phyloP scores from a whole-genome alignment of 2,329 filamentous ascomycete species.

The Trichoderma sp. region DNA sequence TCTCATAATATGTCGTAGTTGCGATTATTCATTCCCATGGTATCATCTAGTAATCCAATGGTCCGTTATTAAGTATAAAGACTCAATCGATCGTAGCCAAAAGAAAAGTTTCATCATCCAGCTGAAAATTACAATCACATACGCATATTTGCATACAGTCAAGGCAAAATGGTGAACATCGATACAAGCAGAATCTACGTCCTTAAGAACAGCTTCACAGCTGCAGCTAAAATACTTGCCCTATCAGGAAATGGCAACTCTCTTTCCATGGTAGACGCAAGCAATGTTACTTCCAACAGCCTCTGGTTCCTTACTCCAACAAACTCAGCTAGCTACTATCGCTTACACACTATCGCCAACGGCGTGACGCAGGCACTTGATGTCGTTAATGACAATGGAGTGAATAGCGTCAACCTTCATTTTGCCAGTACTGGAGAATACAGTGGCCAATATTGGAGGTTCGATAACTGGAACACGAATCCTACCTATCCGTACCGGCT shows the following conservation, averaged over 20 bases:
- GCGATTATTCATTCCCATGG: neutral
- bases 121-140: neutral
- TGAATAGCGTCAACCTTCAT: neutral
- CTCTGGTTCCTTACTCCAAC: slow-evolving; percentile 11
- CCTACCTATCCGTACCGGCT: neutral
- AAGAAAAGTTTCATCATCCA: neutral
- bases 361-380: neutral
- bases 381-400: neutral
- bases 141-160: neutral
- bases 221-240: slow-evolving; percentile 1
- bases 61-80: neutral
- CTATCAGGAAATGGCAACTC: neutral
- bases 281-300: neutral
- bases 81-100: neutral
- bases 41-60: neutral
- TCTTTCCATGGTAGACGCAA: neutral
- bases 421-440: neutral
- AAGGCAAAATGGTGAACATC: slow-evolving; percentile 11
- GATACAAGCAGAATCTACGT: neutral
- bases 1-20: neutral
- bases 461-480: neutral
- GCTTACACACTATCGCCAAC: neutral
- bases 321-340: neutral
- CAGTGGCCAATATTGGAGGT: slow-evolving; percentile 5
- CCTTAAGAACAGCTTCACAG: slow-evolving; percentile 3